Evolutionary conservation across 169 alveolate genomes (phyloP), one percentile per base, ranked within the genome.

Genomic region (Plasmodium gaboni): DNA sequence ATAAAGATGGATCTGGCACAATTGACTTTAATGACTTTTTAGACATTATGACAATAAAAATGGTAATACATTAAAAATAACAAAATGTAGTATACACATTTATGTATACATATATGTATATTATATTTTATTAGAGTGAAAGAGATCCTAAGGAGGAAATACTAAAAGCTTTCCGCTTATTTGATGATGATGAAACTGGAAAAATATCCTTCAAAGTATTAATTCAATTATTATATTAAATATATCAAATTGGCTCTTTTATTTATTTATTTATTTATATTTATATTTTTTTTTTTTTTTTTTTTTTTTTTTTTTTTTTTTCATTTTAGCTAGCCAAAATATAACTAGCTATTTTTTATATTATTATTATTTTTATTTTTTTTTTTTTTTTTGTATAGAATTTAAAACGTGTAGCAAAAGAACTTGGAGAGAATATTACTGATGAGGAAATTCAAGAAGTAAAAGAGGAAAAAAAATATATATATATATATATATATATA

Each of bases 171-270:
- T 97, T 97, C 95, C 94, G 98, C 60, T 96, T 98, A 76, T 98
- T 99, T 90, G 99, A 98, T 70, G 99, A 98, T 88, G 99, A 98
- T 67, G 98, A 97, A 86, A 98, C 99, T 13, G 99, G 99, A 46
- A 97, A 93, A 64, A 97, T 97, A 67, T 92, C 98, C 71, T 94
- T 97, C 67, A 94, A 97, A 94, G 98, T 97, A 55, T 19, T 73
- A 28, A 28, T 6, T 28, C 42, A 28, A 1, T 28, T 70, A 28
- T 17, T 42, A 15, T 22, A 42, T 63, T 22, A 51, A 65, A 46
- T 28, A 42, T 28, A 71, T 7, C 7, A 13, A 42, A 5, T 42
- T 46, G 2, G 19, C 2, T 10, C 57, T 67, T 60, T 46, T 17
- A 42, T 51, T 59, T 8, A 13, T 73, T 64, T 17, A 46, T 0